Evolutionary conservation across 257 asterid species (phyloP), one percentile per base, ranked within the genome.

Genomic region (Agastache rugosa): DNA sequence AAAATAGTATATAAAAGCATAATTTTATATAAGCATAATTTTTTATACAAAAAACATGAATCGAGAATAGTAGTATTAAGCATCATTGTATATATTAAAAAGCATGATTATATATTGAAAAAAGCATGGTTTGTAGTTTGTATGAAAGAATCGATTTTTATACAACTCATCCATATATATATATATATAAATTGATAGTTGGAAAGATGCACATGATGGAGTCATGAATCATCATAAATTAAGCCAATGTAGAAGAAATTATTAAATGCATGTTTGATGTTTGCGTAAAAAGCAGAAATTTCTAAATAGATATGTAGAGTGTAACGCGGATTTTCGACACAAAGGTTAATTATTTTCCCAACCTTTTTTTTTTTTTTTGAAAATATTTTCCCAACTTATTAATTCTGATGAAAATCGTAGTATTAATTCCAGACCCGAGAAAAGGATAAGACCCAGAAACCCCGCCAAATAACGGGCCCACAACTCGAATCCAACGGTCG

Each of bases 401-500:
- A 1, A 45, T 73, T 50, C 42, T 34, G 37, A 14, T 22, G 14
- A 27, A 69, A 69, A 19, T 34, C 35, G 53, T 19, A 12, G 53
- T 19, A 12, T 34, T 74, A 39, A 42, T 17, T 11, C 76, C 72
- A 54, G 14, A 19, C 69, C 47, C 63, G 15, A 54, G 69, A 34
- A 58, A 59, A 11, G 76, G 55, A 27, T 50, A 67, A 50, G 63
- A 7, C 42, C 69, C 72, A 19, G 19, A 61, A 69, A 42, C 8
- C 80, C 74, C 67, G 77, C 67, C 59, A 74, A 69, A 8, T 9
- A 55, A 42, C 48, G 51, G 79, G 44, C 53, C 81, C 79, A 47
- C 71, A 17, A 27, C 19, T 29, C 50, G 1, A 53, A 77, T 81
- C 82, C 17, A 6, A 81, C 82, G 77, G 82, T 41, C 1, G 6